Base-by-base conservation (phyloP, 164 flowering plant species). In the Kingdonia uniflora region DNA sequence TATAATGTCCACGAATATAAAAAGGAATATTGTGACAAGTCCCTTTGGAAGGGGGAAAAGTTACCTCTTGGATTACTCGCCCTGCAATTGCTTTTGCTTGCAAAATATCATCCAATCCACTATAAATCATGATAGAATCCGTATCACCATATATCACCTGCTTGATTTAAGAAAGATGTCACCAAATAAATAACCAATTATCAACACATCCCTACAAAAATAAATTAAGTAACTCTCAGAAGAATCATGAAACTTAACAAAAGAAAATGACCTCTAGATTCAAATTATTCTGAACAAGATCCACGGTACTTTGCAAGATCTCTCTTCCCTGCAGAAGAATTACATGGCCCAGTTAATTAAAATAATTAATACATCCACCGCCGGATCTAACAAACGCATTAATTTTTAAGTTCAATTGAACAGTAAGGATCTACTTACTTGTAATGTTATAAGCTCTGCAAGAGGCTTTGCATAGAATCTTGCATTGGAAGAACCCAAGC, bases 111-210 rank as follows among this genome's bases (percentile, higher is more conserved):
- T 94, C 97, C 48, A 87, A 76, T 25, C 97, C 97, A 66, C 73
- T 87, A 53, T 86, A 68, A 55, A 94, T 83, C 99, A 94, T 94
- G 33, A 94, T 94, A 53, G 99, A 94, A 76, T 94, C 99, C 19
- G 99, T 94, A 67, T 94, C 99, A 43, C 99, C 99, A 66, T 94
- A 94, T 14, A 94, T 82, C 42, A 94, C 99, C 99, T 94, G 76
- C 54, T 56, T 57, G 33, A 57, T 40, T 47, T 5, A 69, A 62
- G 17, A 13, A 22, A 54, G 57, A 40, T 10, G 35, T 3, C 6
- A 29, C 8, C 35, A 29, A n/a, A 29, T 29, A 29, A 3, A 8
- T 29, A 8, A 29, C 8, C 35, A 4, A 8, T 29, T 29, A 29
- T 29, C 4, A 29, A 8, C 44, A 41, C n/a, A 16, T 44, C 19